Evolutionary conservation across 345 rosid genomes (phyloP), one percentile per base, ranked within the genome.

Genomic region (Durio zibethinus): DNA sequence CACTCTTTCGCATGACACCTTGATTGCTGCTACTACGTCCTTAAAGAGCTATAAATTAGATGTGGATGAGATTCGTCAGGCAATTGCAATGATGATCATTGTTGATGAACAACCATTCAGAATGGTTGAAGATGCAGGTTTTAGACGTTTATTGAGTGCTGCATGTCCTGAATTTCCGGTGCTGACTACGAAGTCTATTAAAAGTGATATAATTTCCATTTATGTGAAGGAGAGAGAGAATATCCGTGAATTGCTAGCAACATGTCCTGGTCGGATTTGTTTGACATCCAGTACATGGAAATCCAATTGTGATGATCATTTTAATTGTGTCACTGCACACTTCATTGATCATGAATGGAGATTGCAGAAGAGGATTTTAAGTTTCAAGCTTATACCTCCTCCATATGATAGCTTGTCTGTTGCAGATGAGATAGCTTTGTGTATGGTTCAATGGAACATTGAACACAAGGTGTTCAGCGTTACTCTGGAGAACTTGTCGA

Each of bases 261-360:
- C 77, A 56, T 83, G 83, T 38, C 83, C 79, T n/a, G 86, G 83
- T 56, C 64, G 72, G n/a, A 75, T 80, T 57, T 83, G 75, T 77
- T 80, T 77, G 77, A 74, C 82, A 38, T 80, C 81, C 63, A 73
- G 62, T 42, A 66, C 69, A 11, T 78, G 84, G 82, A 80, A 78
- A 64, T 76, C 82, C 23, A 27, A 2, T 61, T 10, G 57, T 5
- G 78, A 67, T 43, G 78, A 80, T 80, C 64, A 35, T 35, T 80
- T 75, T 53, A 80, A 48, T 74, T 75, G 86, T 59, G 54, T 82
- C 45, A 48, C 80, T 9, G 79, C 74, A 3, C 79, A 79, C 53
- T 77, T 79, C 72, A 64, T 80, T 35, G 83, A 80, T 42, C 72
- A 78, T 76, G 84, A 81, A 42, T 79, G 79, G 87, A 81, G 74